Percentiles rank a stretch among this genome's conserved stretches.
Conservation (phyloP, 2,329 filamentous ascomycete species). For the Cytospora paraplurivora region DNA sequence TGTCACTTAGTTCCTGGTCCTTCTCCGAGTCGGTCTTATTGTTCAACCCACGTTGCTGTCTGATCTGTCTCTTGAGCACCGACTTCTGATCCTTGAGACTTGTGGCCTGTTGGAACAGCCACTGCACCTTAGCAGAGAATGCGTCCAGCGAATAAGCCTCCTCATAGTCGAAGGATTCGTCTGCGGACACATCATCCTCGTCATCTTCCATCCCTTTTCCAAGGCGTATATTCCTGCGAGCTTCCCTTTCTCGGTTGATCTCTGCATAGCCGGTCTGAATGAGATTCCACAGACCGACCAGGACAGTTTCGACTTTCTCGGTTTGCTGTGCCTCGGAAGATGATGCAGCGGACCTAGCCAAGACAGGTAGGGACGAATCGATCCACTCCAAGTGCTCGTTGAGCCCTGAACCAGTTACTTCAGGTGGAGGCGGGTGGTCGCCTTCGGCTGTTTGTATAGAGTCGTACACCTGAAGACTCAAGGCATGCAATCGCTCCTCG, state of each 20-base stretch:
- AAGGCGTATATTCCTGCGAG: slow-evolving; percentile 53
- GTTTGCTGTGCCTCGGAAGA: slow-evolving; percentile 42
- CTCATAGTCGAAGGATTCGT: slow-evolving; percentile 58
- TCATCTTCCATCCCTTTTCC: slow-evolving; percentile 59
- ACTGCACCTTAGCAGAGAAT: slow-evolving; percentile 78
- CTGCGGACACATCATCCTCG: slow-evolving; percentile 63
- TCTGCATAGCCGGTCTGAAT: slow-evolving; percentile 59
- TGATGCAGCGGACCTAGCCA: slow-evolving; percentile 41
- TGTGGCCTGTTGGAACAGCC: slow-evolving; percentile 75
- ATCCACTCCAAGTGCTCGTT: slow-evolving; percentile 72
- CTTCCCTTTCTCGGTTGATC: slow-evolving; percentile 55
- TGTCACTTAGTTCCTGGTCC: slow-evolving; percentile 63
- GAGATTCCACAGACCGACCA: slow-evolving; percentile 59
- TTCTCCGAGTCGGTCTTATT: slow-evolving; percentile 78
- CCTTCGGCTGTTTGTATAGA: slow-evolving; percentile 54
- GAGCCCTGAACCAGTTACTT: slow-evolving; percentile 57
- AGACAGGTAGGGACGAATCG: slow-evolving; percentile 58
- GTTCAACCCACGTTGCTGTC: slow-evolving; percentile 92
- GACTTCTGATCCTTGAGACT: slow-evolving; percentile 83
- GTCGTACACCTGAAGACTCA: slow-evolving; percentile 67
- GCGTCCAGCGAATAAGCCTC: slow-evolving; percentile 72
- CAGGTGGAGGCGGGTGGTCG: slow-evolving; percentile 59
- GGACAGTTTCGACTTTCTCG: slow-evolving; percentile 58
- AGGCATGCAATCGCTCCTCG: slow-evolving; percentile 57
- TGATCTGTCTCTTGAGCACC: slow-evolving; percentile 87